Conservation (phyloP, 2,329 filamentous ascomycete species). For the Bipolaris cookei region DNA sequence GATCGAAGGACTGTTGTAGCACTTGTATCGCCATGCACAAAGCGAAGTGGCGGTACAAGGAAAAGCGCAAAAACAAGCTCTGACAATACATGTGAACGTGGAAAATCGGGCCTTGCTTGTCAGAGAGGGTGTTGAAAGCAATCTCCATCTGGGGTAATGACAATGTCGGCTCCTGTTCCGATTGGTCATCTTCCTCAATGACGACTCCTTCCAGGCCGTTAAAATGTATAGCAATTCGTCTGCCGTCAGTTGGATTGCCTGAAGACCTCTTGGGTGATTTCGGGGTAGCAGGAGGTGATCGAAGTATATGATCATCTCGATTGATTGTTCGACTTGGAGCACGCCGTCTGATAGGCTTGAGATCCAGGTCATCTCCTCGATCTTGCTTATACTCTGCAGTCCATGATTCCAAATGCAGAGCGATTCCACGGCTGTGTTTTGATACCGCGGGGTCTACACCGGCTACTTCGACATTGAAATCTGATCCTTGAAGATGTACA, state of each 20-base stretch:
- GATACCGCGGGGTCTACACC: constrained; percentile 86
- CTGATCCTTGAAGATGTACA: constrained; percentile 82
- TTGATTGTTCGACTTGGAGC: constrained; percentile 68
- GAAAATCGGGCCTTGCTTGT: constrained; percentile 84
- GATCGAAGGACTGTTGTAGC: constrained; percentile 58
- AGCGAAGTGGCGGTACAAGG: constrained; percentile 90
- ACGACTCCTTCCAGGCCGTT: constrained; percentile 88
- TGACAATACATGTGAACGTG: constrained; percentile 83
- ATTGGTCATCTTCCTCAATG: constrained; percentile 82
- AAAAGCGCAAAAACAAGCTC: constrained; percentile 84
- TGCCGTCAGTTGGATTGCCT: constrained; percentile 69
- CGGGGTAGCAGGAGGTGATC: constrained; percentile 57
- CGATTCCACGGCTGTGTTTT: constrained; percentile 78
- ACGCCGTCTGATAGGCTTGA: constrained; percentile 68
- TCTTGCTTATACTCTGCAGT: constrained; percentile 88
- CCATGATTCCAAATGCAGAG: constrained; percentile 86
- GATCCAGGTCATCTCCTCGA: constrained; percentile 68
- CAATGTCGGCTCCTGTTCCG: constrained; percentile 85
- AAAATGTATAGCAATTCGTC: constrained; percentile 79
- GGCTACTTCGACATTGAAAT: constrained; percentile 89
- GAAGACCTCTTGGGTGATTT: constrained; percentile 58
- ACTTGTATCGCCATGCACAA: constrained; percentile 81
- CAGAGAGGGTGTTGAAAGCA: constrained; percentile 81
- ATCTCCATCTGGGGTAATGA: constrained; percentile 87
- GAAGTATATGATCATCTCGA: constrained; percentile 68